These are phyloP conservation scores for Erodium trifolium DNA, from an alignment of 441 rosid species.

Conservation along the genomic window DNA sequence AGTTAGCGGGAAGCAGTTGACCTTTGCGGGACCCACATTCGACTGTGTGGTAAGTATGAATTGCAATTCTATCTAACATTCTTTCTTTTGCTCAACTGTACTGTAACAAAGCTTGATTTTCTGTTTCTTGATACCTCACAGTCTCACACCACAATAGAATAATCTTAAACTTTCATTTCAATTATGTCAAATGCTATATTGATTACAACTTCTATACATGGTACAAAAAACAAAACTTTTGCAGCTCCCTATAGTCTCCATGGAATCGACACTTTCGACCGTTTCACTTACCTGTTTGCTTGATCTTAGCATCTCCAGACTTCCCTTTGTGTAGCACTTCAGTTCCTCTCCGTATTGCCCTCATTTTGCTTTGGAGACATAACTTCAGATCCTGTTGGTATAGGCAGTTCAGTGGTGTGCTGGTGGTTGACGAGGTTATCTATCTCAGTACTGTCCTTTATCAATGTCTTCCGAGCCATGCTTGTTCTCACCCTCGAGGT, in stretches of 20 bases:
- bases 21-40: background rate
- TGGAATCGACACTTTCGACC: conserved; percentile 3
- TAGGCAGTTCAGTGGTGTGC: conserved; percentile 6
- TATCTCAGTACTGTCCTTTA: background rate
- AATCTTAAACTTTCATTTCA: too few species aligned
- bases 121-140: too few species aligned
- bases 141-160: too few species aligned
- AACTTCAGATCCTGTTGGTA: conserved; percentile 12
- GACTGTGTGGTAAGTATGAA: background rate
- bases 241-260: conserved; percentile 3
- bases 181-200: background rate
- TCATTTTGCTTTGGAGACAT: background rate
- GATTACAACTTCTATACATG: background rate
- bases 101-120: too few species aligned
- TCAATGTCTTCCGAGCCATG: conserved; percentile 7
- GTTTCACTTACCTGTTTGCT: background rate
- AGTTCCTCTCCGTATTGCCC: conserved; percentile 1
- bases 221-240: background rate
- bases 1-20: background rate
- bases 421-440: too few species aligned
- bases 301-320: background rate
- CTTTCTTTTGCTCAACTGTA: background rate
- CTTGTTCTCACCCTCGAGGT: background rate
- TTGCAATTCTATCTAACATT: background rate
- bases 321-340: background rate